Evolutionary conservation across 257 asterid species (phyloP).

Genomic region (Echium plantagineum): DNA sequence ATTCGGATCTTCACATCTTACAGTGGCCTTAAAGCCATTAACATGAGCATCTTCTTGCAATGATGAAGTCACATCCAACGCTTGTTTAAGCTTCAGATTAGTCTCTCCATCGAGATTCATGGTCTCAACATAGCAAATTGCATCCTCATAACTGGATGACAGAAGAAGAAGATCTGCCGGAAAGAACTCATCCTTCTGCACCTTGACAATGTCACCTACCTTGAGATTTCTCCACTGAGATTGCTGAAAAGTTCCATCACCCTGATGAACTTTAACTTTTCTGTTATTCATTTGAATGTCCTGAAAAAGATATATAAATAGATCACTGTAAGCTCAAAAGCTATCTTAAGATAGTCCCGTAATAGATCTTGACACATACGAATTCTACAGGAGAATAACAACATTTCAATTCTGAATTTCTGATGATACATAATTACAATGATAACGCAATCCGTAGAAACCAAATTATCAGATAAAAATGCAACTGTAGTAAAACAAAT

Average conservation of each 20-base stretch:
- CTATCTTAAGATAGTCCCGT: neutral
- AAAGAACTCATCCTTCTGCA: slow-evolving; percentile 77
- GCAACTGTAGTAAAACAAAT: too few species aligned
- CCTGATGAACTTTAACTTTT: slow-evolving; percentile 58
- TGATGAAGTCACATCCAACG: slow-evolving; percentile 50
- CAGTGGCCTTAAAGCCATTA: slow-evolving; percentile 44
- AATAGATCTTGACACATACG: neutral
- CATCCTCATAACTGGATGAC: slow-evolving; percentile 80
- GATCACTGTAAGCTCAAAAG: neutral
- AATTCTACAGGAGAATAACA: too few species aligned
- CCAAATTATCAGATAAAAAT: too few species aligned
- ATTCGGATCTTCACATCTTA: slow-evolving; percentile 90
- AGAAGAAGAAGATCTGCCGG: slow-evolving; percentile 85
- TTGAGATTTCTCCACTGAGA: slow-evolving; percentile 64
- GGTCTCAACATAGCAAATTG: slow-evolving; percentile 87
- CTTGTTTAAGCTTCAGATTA: slow-evolving; percentile 77
- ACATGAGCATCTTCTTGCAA: slow-evolving; percentile 36
- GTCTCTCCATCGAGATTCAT: slow-evolving; percentile 97
- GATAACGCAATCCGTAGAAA: too few species aligned
- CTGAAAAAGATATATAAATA: slow-evolving; percentile 21
- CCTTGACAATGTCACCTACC: slow-evolving; percentile 85
- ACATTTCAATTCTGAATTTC: too few species aligned
- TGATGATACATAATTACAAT: too few species aligned
- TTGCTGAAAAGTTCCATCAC: slow-evolving; percentile 42
- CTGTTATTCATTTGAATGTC: slow-evolving; percentile 76